Evolutionary conservation across 768 basidiomycete species (phyloP).

Genomic region (Boletus sp.): DNA sequence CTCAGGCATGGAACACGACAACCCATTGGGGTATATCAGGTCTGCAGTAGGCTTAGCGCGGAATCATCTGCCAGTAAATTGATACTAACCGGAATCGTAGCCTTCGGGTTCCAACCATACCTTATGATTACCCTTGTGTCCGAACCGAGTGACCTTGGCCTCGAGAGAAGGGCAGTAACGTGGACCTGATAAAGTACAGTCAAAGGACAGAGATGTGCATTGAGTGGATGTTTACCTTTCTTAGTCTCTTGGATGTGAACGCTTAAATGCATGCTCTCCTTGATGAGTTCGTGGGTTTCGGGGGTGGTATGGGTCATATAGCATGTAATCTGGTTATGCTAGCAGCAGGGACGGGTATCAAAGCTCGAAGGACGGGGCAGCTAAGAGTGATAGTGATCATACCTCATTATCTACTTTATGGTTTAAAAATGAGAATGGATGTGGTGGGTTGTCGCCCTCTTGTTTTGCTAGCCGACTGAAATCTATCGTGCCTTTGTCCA

Average conservation of each 20-base stretch:
- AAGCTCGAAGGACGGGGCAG: neutral
- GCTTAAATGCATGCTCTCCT: conserved; percentile 70
- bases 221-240: conserved; percentile 51
- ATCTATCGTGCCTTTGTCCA: conserved; percentile 68
- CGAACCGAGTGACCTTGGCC: conserved; percentile 79
- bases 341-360: neutral
- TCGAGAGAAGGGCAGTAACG: conserved; percentile 91
- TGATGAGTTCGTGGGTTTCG: conserved; percentile 70
- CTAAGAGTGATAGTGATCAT: conserved; percentile 26
- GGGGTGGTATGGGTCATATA: conserved; percentile 72
- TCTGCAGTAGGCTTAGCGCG: conserved; percentile 40
- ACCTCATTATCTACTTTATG: conserved; percentile 68
- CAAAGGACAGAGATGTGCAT: neutral
- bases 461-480: conserved; percentile 61
- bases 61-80: neutral
- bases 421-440: conserved; percentile 76
- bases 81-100: conserved; percentile 72
- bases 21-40: conserved; percentile 85
- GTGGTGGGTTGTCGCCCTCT: conserved; percentile 60
- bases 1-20: conserved; percentile 84
- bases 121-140: conserved; percentile 62
- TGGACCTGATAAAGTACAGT: conserved; percentile 51
- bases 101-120: conserved; percentile 94
- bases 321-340: conserved; percentile 75
- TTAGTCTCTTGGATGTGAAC: conserved; percentile 87